Conservation (phyloP, 2,329 filamentous ascomycete genomes). For the Mollisiaceae sp. region DNA sequence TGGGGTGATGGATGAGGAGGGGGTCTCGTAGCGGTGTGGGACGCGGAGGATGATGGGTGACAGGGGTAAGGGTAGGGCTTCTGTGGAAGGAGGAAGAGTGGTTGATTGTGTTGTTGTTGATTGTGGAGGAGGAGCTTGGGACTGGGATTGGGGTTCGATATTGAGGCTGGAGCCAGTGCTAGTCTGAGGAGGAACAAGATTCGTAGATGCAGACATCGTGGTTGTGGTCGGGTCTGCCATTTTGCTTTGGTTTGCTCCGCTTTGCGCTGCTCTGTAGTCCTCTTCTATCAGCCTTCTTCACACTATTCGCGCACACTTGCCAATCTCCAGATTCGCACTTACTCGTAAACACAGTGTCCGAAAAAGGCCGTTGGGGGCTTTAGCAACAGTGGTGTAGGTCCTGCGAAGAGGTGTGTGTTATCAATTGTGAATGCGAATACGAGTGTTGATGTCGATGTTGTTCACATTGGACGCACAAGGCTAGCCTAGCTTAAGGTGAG, state of each 20-base stretch:
- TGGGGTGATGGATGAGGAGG: no score
- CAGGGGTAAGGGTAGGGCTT: no score
- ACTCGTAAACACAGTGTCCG: neutral
- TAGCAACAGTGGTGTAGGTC: neutral
- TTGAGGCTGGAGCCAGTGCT: no score
- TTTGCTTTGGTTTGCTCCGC: no score
- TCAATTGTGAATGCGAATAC: neutral
- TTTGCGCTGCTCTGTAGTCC: no score
- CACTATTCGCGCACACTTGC: neutral
- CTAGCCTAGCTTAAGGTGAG: conserved; percentile 6
- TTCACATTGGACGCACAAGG: neutral
- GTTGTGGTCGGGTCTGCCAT: neutral
- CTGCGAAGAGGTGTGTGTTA: neutral
- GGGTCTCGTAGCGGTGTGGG: neutral
- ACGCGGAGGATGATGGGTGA: neutral
- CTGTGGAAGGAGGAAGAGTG: no score
- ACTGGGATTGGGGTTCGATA: no score
- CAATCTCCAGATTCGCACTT: neutral
- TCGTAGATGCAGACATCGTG: neutral
- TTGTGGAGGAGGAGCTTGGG: no score
- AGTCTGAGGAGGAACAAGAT: neutral
- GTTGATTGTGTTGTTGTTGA: no score
- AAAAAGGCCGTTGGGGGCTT: no score
- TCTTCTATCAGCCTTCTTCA: neutral
- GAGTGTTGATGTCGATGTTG: neutral